Evolutionary conservation across 1,284 basidiomycete species (phyloP).

Genomic region (Tremellales sp.): DNA sequence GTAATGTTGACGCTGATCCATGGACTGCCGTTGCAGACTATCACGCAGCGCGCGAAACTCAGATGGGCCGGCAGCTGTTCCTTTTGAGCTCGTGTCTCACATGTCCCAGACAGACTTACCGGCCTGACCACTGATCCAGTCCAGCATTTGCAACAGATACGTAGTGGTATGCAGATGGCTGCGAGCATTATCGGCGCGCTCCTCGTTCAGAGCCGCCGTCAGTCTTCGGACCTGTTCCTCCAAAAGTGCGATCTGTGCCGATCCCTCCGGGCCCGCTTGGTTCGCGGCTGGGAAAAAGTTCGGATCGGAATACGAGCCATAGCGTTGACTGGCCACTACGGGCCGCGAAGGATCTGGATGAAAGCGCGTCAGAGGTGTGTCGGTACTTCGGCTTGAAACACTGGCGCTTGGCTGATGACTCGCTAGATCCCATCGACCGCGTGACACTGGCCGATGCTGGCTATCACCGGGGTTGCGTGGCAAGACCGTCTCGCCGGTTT

Average conservation of each 20-base stretch:
- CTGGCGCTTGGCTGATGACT: not conserved
- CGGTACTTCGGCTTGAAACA: not conserved
- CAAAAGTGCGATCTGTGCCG: conserved; percentile 24
- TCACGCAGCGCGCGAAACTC: conserved; percentile 26
- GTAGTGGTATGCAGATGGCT: conserved; percentile 27
- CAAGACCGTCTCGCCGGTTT: conserved; percentile 11
- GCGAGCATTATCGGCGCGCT: conserved; percentile 31
- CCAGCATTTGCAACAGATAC: conserved; percentile 32
- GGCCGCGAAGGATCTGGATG: conserved; percentile 14
- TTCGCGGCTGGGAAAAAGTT: conserved; percentile 19
- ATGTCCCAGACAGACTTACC: too few relatives aligned
- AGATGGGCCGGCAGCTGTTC: conserved; percentile 3
- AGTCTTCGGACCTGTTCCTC: conserved; percentile 31
- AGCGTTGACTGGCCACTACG: conserved; percentile 4
- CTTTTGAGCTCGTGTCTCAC: too few relatives aligned
- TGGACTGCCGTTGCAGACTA: conserved; percentile 17
- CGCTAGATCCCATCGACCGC: not conserved
- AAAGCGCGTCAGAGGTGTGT: conserved; percentile 3
- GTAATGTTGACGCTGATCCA: conserved; percentile 24
- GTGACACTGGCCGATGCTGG: not conserved
- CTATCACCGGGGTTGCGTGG: not conserved
- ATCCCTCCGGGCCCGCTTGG: not conserved
- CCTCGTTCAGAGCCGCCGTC: conserved; percentile 22
- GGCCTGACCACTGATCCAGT: conserved; percentile 20
- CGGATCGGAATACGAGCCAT: conserved; percentile 20